Evolutionary conservation across 2,329 filamentous ascomycete genomes (phyloP), one percentile per base, ranked within the genome.

Genomic region (Alternaria novae-zelandiae): DNA sequence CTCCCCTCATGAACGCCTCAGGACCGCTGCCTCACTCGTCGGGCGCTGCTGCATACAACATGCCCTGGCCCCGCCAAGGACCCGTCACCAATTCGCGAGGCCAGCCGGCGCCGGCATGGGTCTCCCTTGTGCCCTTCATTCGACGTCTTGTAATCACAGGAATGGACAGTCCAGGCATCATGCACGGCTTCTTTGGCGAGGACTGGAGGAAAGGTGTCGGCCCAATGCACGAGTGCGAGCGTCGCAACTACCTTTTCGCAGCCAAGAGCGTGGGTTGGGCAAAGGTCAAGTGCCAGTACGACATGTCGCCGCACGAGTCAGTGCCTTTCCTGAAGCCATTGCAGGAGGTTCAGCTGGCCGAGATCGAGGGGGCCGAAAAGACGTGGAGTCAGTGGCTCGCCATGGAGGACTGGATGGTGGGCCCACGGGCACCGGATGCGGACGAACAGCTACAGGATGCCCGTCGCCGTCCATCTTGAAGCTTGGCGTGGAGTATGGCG

Each of bases 341-440:
- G n/a, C 89, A 91, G 72, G 88, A 89, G 58, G 89, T 91, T 1
- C 87, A 88, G 8, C 89, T 95, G 74, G 87, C 88, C 21, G 96
- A 98, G 82, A 92, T 98, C 65, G 87, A 92, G 66, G 87, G 84
- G 13, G 94, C 94, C 0, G 95, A 98, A 82, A 86, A 87, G 65
- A 89, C 86, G 63, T 99, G 96, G 96, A 96, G 93, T 77, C 90
- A 95, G 74, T 98, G 95, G 95, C 83, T 97, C 30, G 93, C 93
- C 12, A 96, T 97, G 93, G 93, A 97, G 80, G 95, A 97, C 79
- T 98, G 95, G 95, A 97, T 97, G 94, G 84, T 97, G n/a, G 94
- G 94, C 3, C 91, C 92, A 2, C 84, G 92, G 65, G 90, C 90
- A 30, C 91, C 91, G 7, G 74, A 77, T 61, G 74, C 73, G n/a